phyloP scores from a whole-genome alignment of 164 flowering plant species.

The Tetracentron sinense region DNA sequence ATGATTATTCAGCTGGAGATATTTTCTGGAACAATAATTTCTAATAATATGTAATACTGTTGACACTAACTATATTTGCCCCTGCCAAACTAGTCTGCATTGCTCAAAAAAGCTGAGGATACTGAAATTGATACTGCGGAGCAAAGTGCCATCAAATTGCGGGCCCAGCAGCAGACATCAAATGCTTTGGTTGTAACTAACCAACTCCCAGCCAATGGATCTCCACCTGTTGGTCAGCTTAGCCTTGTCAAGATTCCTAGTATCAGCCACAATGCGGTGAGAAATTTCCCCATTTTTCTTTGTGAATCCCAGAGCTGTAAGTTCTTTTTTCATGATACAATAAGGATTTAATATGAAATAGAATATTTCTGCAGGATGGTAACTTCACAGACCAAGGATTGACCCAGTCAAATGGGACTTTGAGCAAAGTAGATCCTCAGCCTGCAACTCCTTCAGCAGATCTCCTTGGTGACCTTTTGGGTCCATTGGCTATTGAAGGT shows the following conservation, averaged over 20 bases:
- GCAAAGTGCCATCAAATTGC: conserved; percentile 91
- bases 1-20: neutral
- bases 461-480: conserved; percentile 89
- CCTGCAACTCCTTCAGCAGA: conserved; percentile 67
- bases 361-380: conserved; percentile 43
- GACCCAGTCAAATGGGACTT: conserved; percentile 60
- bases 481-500: conserved; percentile 90
- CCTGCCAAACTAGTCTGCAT: conserved; percentile 56
- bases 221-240: conserved; percentile 55
- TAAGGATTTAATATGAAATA: conserved; percentile 2
- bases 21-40: neutral
- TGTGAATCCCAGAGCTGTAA: neutral
- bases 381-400: conserved; percentile 37
- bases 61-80: conserved; percentile 13
- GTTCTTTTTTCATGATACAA: neutral
- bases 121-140: conserved; percentile 92
- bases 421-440: conserved; percentile 57
- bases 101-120: conserved; percentile 91
- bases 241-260: conserved; percentile 74
- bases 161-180: conserved; percentile 84
- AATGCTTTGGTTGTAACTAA: conserved; percentile 87
- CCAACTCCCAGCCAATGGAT: conserved; percentile 67
- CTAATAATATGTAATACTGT: neutral
- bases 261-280: conserved; percentile 45
- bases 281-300: conserved; percentile 15